These are phyloP conservation scores for Sambucus nigra DNA, from an alignment of 129 eudicot species.

Conservation along the genomic window DNA sequence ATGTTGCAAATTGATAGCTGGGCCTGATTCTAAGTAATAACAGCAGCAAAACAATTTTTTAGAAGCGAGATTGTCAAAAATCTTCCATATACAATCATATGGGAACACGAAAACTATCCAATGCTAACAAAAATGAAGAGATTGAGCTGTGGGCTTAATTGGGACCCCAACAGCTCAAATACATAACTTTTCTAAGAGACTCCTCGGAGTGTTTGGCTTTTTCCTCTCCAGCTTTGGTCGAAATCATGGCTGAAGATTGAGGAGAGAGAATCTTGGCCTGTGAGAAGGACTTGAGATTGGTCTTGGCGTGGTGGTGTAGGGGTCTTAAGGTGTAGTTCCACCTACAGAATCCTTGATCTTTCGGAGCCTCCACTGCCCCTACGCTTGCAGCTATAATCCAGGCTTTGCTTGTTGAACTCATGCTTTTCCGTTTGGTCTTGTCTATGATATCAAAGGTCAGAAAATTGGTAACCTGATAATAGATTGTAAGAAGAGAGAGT, in stretches of 20 bases:
- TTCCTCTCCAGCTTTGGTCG: background rate
- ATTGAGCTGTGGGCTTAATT: no score
- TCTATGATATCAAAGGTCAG: no score
- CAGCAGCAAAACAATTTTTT: no score
- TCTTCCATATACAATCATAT: no score
- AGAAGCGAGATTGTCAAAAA: no score
- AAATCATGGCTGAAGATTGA: background rate
- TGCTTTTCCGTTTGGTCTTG: background rate
- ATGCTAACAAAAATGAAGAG: no score
- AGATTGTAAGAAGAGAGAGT: no score
- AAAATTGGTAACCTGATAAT: no score
- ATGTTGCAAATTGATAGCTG: no score
- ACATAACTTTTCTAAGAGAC: slow-evolving; percentile 17
- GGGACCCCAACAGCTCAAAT: slow-evolving; percentile 21
- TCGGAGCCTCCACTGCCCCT: slow-evolving; percentile 12
- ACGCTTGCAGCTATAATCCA: slow-evolving; percentile 19
- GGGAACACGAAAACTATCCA: no score
- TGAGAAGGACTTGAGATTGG: slow-evolving; percentile 4
- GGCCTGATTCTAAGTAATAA: no score
- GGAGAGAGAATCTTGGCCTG: slow-evolving; percentile 10
- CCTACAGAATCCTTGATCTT: slow-evolving; percentile 17
- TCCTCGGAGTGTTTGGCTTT: slow-evolving; percentile 10
- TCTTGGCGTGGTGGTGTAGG: slow-evolving; percentile 14
- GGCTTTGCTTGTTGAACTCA: slow-evolving; percentile 14
- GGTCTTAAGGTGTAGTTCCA: slow-evolving; percentile 17